phyloP scores from a whole-genome alignment of 768 basidiomycete species.

The Multifurca ochricompacta region DNA sequence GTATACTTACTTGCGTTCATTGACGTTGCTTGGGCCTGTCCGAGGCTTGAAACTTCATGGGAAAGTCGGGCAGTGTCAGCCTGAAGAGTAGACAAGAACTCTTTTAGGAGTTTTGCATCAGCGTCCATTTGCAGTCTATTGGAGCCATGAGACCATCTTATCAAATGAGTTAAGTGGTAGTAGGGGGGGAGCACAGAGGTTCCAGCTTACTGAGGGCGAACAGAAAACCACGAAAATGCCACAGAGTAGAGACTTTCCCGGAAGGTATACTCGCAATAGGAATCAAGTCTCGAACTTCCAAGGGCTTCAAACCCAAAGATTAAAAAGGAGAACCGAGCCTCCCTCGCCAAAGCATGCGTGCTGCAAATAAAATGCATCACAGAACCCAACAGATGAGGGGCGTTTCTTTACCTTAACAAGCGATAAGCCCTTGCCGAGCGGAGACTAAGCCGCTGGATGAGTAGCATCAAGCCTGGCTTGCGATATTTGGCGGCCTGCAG shows the following conservation, averaged over 20 bases:
- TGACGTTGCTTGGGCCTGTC: slow-evolving; percentile 36
- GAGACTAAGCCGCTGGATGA: slow-evolving; percentile 78
- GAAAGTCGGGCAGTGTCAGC: slow-evolving; percentile 60
- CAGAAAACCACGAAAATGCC: slow-evolving; percentile 90
- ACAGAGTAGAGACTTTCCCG: slow-evolving; percentile 70
- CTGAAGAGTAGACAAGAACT: slow-evolving; percentile 73
- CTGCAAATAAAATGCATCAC: slow-evolving; percentile 33
- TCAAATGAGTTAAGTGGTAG: not conserved
- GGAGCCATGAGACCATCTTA: slow-evolving; percentile 94
- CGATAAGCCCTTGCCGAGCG: slow-evolving; percentile 67
- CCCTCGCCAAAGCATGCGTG: slow-evolving; percentile 86
- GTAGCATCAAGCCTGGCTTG: slow-evolving; percentile 72
- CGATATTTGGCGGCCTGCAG: slow-evolving; percentile 91
- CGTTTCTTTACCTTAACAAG: slow-evolving; percentile 57
- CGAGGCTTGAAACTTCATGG: slow-evolving; percentile 52
- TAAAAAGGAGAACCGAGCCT: slow-evolving; percentile 83
- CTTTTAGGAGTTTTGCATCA: slow-evolving; percentile 79
- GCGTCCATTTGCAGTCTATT: slow-evolving; percentile 85
- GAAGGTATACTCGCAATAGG: slow-evolving; percentile 66
- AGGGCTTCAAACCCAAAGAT: slow-evolving; percentile 90
- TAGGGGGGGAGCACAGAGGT: not conserved
- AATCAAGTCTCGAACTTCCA: slow-evolving; percentile 80
- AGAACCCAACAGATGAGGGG: not conserved
- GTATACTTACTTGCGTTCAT: slow-evolving; percentile 26
- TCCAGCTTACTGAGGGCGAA: slow-evolving; percentile 73